A percentile compares a stretch with the other conserved stretches of the same genome.
These are phyloP conservation scores for Phytopythium vexans DNA, from an alignment of 352 stramenopile species.

Conservation along the genomic window DNA sequence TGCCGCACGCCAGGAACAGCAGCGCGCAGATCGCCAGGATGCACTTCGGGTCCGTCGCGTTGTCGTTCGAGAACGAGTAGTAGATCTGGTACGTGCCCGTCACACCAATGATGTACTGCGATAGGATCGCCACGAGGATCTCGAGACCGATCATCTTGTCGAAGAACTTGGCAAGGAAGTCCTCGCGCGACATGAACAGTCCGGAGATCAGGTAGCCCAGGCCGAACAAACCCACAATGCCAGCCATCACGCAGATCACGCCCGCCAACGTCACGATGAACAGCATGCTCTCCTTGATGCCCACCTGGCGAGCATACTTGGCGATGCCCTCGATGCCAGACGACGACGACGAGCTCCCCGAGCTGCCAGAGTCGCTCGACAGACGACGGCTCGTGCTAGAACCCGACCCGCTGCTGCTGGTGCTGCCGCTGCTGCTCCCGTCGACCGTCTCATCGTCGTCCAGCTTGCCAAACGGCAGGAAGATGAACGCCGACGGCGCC, in stretches of 20 bases:
- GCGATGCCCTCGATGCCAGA: conserved; percentile 46
- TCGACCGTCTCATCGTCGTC: conserved; percentile 19
- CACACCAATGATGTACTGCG: conserved; percentile 84
- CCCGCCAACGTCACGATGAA: conserved; percentile 78
- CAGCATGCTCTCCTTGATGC: conserved; percentile 78
- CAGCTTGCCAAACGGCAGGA: conserved; percentile 71
- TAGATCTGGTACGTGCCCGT: conserved; percentile 85
- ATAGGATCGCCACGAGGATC: conserved; percentile 71
- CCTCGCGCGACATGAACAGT: conserved; percentile 64
- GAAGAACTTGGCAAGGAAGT: conserved; percentile 76
- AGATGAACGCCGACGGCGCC: conserved; percentile 70
- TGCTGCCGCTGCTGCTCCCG: conserved; percentile 16
- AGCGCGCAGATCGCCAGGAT: conserved; percentile 56
- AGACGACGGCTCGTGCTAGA: conserved; percentile 29
- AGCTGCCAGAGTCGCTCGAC: conserved; percentile 15
- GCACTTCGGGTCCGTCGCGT: conserved; percentile 58
- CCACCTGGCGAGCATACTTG: conserved; percentile 65
- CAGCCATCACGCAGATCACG: conserved; percentile 70
- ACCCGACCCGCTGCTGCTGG: conserved; percentile 7
- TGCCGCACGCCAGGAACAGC: conserved; percentile 63
- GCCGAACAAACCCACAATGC: conserved; percentile 59
- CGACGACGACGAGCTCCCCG: conserved; percentile 8
- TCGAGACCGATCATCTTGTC: conserved; percentile 83
- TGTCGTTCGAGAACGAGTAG: conserved; percentile 56
- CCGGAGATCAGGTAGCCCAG: conserved; percentile 49